phyloP scores from a whole-genome alignment of 176 grass and related monocot genomes.

The Poa pratensis region DNA sequence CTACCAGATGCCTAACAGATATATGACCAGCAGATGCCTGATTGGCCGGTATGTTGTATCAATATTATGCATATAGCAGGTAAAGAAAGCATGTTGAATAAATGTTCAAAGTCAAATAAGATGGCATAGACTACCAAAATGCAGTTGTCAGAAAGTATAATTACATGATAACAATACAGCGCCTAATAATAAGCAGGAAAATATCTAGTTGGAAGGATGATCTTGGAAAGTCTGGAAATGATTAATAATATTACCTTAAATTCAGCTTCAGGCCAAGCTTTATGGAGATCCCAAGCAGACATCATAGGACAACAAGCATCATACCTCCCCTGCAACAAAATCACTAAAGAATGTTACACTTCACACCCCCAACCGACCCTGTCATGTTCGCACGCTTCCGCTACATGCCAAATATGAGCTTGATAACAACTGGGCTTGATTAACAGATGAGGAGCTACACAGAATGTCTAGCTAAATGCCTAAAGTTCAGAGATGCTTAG shows the following conservation, averaged over 20 bases:
- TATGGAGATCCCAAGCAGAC: constrained; percentile 97
- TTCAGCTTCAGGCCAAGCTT: constrained; percentile 97
- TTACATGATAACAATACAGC: no score
- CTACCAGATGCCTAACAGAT: no score
- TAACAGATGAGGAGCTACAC: background rate
- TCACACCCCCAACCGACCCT: background rate
- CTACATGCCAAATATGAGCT: background rate
- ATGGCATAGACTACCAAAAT: no score
- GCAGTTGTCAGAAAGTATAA: no score
- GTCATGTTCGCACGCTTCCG: no score
- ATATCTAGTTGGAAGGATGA: no score
- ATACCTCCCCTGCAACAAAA: constrained; percentile 78
- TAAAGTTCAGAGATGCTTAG: background rate
- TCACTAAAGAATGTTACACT: constrained; percentile 13
- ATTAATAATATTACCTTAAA: constrained; percentile 57
- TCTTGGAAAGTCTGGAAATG: background rate
- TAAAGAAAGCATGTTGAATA: background rate
- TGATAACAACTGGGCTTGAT: background rate
- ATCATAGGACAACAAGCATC: constrained; percentile 97
- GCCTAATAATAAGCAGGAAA: background rate
- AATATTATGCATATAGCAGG: no score
- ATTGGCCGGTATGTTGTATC: no score
- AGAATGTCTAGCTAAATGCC: background rate
- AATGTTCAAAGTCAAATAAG: no score
- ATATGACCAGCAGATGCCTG: no score